Evolutionary conservation across 768 basidiomycete species (phyloP).

Genomic region (Coprinellus micaceus): DNA sequence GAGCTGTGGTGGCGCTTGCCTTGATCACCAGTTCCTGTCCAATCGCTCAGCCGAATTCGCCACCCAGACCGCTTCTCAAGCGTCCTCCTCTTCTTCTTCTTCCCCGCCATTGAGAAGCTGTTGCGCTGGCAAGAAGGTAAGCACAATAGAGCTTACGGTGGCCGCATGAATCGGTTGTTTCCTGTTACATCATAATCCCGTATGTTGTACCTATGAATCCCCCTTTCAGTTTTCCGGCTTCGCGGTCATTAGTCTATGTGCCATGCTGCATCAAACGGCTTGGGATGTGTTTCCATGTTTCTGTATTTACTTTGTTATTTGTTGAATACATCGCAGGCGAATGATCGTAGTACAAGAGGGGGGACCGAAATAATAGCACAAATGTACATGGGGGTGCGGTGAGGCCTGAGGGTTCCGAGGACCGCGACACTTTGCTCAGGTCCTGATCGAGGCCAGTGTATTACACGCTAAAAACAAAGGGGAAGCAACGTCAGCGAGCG

Average conservation of each 20-base stretch:
- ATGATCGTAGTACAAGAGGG: constrained; percentile 5
- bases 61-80: background rate
- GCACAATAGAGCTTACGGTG: background rate
- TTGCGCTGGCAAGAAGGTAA: constrained; percentile 21
- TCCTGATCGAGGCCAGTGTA: background rate
- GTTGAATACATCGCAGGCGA: background rate
- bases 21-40: constrained; percentile 17
- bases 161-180: background rate
- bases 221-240: no score
- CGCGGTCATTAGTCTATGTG: no score
- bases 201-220: no score
- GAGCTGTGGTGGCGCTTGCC: constrained; percentile 54
- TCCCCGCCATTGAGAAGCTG: constrained; percentile 22
- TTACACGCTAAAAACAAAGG: background rate
- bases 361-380: constrained; percentile 14
- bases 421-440: background rate
- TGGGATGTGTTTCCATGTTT: background rate
- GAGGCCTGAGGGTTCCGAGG: background rate
- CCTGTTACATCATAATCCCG: background rate
- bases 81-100: background rate
- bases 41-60: background rate
- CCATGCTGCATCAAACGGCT: no score
- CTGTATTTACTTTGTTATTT: background rate
- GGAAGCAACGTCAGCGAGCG: background rate
- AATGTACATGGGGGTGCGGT: background rate